Evolutionary conservation across 192 early-diverging fungal species (phyloP).

Genomic region (Umbelopsis isabellina): DNA sequence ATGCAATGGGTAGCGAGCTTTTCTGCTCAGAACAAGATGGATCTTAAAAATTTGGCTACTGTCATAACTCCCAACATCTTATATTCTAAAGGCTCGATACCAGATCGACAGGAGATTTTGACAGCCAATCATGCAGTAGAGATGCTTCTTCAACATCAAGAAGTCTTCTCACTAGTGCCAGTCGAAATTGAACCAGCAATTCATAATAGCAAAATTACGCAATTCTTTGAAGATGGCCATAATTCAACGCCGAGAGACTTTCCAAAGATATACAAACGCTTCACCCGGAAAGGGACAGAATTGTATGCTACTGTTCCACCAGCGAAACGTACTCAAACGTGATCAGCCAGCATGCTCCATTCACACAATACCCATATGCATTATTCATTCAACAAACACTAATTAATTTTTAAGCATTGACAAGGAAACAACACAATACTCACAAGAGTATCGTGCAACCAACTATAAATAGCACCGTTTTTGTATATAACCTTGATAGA

Average conservation of each 20-base stretch:
- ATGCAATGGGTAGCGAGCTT: constrained; percentile 26
- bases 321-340: background rate
- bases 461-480: no score
- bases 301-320: constrained; percentile 2
- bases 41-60: constrained; percentile 25
- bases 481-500: no score
- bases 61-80: constrained; percentile 33
- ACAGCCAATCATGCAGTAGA: constrained; percentile 30
- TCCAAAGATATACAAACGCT: constrained; percentile 4
- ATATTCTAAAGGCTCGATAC: constrained; percentile 42
- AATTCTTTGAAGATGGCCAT: constrained; percentile 3
- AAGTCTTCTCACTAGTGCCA: constrained; percentile 24
- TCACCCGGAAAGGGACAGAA: background rate
- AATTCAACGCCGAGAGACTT: background rate
- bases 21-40: constrained; percentile 25
- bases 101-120: background rate
- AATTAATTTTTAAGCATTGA: no score
- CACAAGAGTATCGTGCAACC: no score
- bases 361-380: no score
- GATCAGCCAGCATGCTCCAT: background rate
- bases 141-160: constrained; percentile 23
- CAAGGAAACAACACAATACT: no score
- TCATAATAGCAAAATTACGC: constrained; percentile 4
- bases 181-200: background rate
- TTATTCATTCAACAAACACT: no score